Evolutionary conservation across 148 eudicot species (phyloP).

Genomic region (Cornus florida): DNA sequence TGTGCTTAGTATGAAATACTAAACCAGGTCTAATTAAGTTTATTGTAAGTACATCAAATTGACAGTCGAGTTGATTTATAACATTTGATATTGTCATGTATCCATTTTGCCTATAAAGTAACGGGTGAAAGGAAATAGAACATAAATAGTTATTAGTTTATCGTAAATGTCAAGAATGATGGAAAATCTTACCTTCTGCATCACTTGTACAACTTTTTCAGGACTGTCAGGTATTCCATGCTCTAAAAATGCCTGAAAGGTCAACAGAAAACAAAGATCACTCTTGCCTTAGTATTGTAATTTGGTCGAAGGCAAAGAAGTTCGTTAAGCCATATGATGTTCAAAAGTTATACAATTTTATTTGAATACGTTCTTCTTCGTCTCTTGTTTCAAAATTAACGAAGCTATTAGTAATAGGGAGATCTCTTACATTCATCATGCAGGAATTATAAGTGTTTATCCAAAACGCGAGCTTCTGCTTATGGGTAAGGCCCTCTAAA

Average conservation of each 20-base stretch:
- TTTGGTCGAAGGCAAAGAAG: background rate
- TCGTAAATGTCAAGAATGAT: background rate
- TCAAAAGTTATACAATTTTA: background rate
- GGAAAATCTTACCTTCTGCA: constrained; percentile 64
- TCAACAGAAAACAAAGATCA: constrained; percentile 1
- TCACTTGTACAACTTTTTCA: constrained; percentile 58
- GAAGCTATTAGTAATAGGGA: background rate
- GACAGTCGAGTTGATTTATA: background rate
- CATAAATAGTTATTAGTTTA: background rate
- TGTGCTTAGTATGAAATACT: background rate
- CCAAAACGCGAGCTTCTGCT: constrained; percentile 97
- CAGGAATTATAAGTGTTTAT: constrained; percentile 88
- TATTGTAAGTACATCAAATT: background rate
- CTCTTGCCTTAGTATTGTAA: background rate
- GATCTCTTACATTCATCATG: constrained; percentile 83
- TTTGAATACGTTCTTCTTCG: background rate
- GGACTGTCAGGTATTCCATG: constrained; percentile 81
- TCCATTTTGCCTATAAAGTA: constrained; percentile 1
- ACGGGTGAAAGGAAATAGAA: background rate
- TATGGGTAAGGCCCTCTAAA: constrained; percentile 80
- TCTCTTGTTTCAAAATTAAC: background rate
- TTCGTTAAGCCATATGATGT: background rate
- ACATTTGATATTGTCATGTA: background rate
- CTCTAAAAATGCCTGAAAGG: constrained; percentile 77
- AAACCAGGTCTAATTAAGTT: background rate